phyloP scores from a whole-genome alignment of 139 green algal genomes.

The Micromonas commoda region DNA sequence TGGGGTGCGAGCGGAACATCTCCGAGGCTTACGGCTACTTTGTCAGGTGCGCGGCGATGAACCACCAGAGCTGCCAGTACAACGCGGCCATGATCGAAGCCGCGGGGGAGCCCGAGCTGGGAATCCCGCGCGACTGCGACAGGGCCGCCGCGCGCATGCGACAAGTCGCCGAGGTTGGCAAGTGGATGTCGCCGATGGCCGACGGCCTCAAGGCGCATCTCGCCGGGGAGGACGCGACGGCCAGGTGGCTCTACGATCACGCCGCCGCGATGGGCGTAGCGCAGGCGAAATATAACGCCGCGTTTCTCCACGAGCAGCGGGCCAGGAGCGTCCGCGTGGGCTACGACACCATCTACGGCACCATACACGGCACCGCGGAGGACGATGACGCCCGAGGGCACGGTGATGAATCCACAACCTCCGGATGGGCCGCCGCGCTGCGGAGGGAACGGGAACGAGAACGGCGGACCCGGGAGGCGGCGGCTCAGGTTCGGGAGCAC shows the following conservation, averaged over 20 bases:
- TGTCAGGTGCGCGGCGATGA: neutral
- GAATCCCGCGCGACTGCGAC: neutral
- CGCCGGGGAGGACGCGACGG: neutral
- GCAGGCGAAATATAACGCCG: conserved; percentile 13
- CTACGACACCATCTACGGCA: too few species aligned
- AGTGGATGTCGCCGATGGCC: neutral
- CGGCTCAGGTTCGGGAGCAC: too few species aligned
- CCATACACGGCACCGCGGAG: too few species aligned
- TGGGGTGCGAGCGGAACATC: neutral
- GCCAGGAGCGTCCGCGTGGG: neutral
- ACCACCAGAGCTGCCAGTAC: conserved; percentile 9
- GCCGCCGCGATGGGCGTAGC: neutral
- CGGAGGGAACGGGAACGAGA: too few species aligned
- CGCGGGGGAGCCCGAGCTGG: neutral
- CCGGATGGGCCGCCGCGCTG: too few species aligned
- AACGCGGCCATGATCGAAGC: neutral
- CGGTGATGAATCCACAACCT: too few species aligned
- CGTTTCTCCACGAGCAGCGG: neutral
- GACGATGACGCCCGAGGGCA: too few species aligned
- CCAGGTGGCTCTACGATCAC: neutral
- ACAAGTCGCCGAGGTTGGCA: neutral
- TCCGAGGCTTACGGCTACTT: conserved; percentile 7
- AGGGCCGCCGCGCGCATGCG: neutral
- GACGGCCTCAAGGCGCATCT: conserved; percentile 1
- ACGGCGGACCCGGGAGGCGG: too few species aligned